Evolutionary conservation across 306 rosid genomes (phyloP), one percentile per base, ranked within the genome.

Genomic region (Fragaria nilgerrensis): DNA sequence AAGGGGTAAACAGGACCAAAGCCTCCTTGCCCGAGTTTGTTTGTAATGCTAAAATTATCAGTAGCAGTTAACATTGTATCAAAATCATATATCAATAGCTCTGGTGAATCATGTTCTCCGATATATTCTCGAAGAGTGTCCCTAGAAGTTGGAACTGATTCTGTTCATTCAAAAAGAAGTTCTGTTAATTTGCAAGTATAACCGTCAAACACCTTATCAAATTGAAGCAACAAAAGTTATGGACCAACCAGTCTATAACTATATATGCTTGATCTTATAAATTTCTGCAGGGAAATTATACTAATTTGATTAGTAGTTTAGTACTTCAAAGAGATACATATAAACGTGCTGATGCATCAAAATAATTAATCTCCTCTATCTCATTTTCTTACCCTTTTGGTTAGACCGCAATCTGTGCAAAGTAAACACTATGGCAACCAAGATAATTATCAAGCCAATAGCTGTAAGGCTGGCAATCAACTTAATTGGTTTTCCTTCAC

Each of bases 1-100:
- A 47, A 47, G 16, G 13, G 12, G 22, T 73, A 79, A 39, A 79
- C 75, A 4, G 79, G 23, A 22, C 83, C 83, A 45, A 73, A 79
- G 68, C 83, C 83, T 53, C 83, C 78, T 73, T 74, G 74, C 12
- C 83, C 78, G 27, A 79, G 78, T 79, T 73, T 79, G 75, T 79
- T 79, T 12, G 36, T 53, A 8, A 41, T 68, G 44, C 75, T 66
- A 62, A 79, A 79, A 25, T 66, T 36, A 61, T 79, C 20, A 0
- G 78, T 79, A 0, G 74, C 83, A 9, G 20, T n/a, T 41, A 79
- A 15, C 13, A 79, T 66, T 74, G 25, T 64, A 3, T n/a, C 75
- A 15, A 73, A 74, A 14, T 66, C 29, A 66, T 64, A 73, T 20
- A 41, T n/a, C 39, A 39, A 53, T 5, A 73, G 73, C 66, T 73